Base-by-base conservation (phyloP, 495 filamentous ascomycete genomes). In the Hypoxylon subgilvum region DNA sequence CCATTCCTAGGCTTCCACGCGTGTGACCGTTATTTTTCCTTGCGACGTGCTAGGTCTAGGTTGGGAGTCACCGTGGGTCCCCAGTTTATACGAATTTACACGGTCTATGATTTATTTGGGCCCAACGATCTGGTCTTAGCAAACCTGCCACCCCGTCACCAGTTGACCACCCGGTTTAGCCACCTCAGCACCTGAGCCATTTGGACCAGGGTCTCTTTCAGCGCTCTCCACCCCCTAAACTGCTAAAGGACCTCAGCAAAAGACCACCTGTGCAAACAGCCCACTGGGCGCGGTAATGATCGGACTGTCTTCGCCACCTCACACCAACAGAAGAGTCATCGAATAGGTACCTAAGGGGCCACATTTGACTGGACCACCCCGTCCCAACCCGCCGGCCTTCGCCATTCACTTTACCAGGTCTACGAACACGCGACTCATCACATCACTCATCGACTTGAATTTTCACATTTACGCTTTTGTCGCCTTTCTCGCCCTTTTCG, bases 191-290 rank as follows among this genome's bases (percentile, higher is more conserved):
- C 17, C n/a, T 4, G n/a, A n/a, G n/a, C n/a, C n/a, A n/a, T 10
- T 5, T 12, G 13, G 4, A 9, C 18, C 31, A 6, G 14, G 5
- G 8, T 18, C 22, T 50, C 38, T 34, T 52, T 52, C 35, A 50
- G 51, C 47, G 40, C 41, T 47, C 43, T 40, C 57, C 44, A 44
- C 47, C 49, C 41, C 65, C 38, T 19, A 46, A 47, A 44, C n/a
- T n/a, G n/a, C n/a, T n/a, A n/a, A n/a, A n/a, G n/a, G 32, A 46
- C 13, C 38, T 52, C 43, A 59, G 55, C 60, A 61, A 51, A n/a
- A 41, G 49, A 70, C 66, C 73, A 75, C 69, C 72, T 75, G 75
- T 71, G 70, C 71, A 69, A 74, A 77, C 75, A 74, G 75, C 72
- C 67, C 71, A 67, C 63, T 3, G 3, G 56, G 59, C 66, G 68